Conservation (phyloP, 1,284 basidiomycete genomes). For the Apiotrichum gamsii region DNA sequence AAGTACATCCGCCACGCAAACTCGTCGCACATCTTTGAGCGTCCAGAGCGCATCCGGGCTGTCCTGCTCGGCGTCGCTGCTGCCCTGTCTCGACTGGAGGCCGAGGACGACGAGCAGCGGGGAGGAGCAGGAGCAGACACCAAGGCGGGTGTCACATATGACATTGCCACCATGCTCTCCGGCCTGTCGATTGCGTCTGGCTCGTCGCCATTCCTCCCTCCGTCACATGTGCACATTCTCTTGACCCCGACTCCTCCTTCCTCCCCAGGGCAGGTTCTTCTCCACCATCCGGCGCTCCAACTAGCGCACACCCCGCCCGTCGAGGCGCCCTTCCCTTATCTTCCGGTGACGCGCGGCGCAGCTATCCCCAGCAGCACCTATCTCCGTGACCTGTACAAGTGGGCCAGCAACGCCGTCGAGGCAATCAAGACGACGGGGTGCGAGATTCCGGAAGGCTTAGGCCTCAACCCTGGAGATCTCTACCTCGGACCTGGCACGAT, state of each 20-base stretch:
- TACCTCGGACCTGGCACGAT: constrained; percentile 60
- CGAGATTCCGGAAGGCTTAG: constrained; percentile 68
- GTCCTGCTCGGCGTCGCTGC: constrained; percentile 72
- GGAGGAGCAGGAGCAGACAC: not conserved
- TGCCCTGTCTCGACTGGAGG: constrained; percentile 65
- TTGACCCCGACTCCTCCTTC: constrained; percentile 21
- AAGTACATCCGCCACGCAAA: constrained; percentile 70
- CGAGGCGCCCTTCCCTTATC: constrained; percentile 36
- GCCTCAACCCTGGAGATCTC: constrained; percentile 65
- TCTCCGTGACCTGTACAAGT: constrained; percentile 46
- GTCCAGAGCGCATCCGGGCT: constrained; percentile 81
- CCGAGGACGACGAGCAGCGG: constrained; percentile 15
- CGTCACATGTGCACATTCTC: constrained; percentile 25
- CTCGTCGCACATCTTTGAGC: constrained; percentile 68
- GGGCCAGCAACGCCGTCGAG: constrained; percentile 60
- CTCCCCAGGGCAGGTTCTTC: constrained; percentile 32
- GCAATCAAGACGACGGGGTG: constrained; percentile 61
- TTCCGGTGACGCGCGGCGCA: constrained; percentile 12
- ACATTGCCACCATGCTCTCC: constrained; percentile 32
- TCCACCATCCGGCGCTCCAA: constrained; percentile 41
- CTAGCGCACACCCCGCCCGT: constrained; percentile 36
- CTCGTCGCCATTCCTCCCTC: constrained; percentile 10
- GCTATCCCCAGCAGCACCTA: constrained; percentile 30
- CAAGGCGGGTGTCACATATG: not conserved
- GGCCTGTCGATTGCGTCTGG: constrained; percentile 24